Percentiles rank a stretch among this genome's conserved stretches.
These are phyloP conservation scores for Shiraia bambusicola DNA, from an alignment of 2,329 filamentous ascomycete genomes.

Conservation along the genomic window DNA sequence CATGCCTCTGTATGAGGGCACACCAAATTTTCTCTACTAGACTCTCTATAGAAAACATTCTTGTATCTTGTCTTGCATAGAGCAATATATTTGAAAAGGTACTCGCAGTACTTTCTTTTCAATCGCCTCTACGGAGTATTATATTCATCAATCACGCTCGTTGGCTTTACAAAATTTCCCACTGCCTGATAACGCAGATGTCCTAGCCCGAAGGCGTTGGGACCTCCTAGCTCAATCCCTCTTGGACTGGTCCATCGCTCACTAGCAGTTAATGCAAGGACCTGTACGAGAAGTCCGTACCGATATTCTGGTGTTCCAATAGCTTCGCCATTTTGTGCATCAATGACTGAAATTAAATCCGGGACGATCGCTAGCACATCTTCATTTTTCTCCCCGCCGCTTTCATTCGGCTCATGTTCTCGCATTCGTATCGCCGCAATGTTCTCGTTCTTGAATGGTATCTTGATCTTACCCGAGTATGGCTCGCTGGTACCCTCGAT, in stretches of 20 bases:
- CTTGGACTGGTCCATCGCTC: constrained; percentile 55
- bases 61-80: not conserved
- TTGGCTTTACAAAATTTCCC: constrained; percentile 55
- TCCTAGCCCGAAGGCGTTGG: constrained; percentile 52
- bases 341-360: constrained; percentile 53
- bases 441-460: constrained; percentile 75
- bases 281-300: constrained; percentile 55
- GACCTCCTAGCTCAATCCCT: constrained; percentile 55
- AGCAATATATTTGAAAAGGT: not conserved
- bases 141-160: constrained; percentile 57
- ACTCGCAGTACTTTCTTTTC: not conserved
- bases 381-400: constrained; percentile 39
- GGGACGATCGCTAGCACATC: constrained; percentile 52
- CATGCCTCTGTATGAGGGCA: constrained; percentile 41
- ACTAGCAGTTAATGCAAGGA: constrained; percentile 57
- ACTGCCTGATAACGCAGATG: constrained; percentile 54
- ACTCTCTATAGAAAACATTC: not conserved
- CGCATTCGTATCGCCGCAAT: constrained; percentile 56
- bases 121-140: constrained; percentile 19
- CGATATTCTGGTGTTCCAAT: constrained; percentile 58
- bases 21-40: constrained; percentile 22
- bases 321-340: constrained; percentile 52
- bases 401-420: constrained; percentile 22
- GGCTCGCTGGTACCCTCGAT: constrained; percentile 35
- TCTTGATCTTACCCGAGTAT: constrained; percentile 55